A percentile compares a stretch with the other conserved stretches of the same genome.
These are phyloP conservation scores for Podospora sp. DNA, from an alignment of 495 filamentous ascomycete genomes.

Conservation along the genomic window DNA sequence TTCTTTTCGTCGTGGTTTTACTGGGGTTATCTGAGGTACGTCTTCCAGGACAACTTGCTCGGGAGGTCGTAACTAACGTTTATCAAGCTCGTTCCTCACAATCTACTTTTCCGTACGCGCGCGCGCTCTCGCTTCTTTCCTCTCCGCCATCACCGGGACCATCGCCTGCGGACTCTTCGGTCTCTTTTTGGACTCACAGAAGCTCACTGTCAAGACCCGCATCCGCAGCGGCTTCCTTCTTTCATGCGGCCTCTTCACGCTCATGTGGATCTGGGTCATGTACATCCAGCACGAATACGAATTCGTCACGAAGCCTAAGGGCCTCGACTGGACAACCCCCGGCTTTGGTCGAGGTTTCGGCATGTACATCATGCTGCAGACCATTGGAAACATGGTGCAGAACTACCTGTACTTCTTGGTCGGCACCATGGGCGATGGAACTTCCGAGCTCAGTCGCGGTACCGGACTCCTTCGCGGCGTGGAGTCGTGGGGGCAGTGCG, in stretches of 20 bases:
- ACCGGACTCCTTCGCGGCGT: constrained; percentile 6
- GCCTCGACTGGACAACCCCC: constrained; percentile 9
- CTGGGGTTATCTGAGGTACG: constrained; percentile 25
- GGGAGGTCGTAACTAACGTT: constrained; percentile 12
- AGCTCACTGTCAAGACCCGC: constrained; percentile 6
- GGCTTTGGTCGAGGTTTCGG: constrained; percentile 12
- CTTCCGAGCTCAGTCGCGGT: constrained; percentile 7
- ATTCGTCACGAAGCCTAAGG: background rate
- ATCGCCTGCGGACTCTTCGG: constrained; percentile 9
- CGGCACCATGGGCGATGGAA: constrained; percentile 10
- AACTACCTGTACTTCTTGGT: constrained; percentile 19
- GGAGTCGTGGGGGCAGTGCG: constrained; percentile 16
- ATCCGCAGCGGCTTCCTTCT: constrained; percentile 11
- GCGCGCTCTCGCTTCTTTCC: constrained; percentile 25
- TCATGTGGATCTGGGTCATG: constrained; percentile 19
- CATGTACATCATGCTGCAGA: constrained; percentile 17
- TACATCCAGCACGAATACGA: constrained; percentile 6
- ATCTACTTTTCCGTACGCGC: constrained; percentile 42
- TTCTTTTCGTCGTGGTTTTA: constrained; percentile 43
- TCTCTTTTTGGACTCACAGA: constrained; percentile 11
- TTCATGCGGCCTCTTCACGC: constrained; percentile 11
- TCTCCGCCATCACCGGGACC: constrained; percentile 35
- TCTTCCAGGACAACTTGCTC: no score
- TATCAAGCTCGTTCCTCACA: constrained; percentile 36
- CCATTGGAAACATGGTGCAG: constrained; percentile 6